These are phyloP conservation scores for Penicillium sp. DNA, from an alignment of 2,329 filamentous ascomycete species.

Conservation along the genomic window DNA sequence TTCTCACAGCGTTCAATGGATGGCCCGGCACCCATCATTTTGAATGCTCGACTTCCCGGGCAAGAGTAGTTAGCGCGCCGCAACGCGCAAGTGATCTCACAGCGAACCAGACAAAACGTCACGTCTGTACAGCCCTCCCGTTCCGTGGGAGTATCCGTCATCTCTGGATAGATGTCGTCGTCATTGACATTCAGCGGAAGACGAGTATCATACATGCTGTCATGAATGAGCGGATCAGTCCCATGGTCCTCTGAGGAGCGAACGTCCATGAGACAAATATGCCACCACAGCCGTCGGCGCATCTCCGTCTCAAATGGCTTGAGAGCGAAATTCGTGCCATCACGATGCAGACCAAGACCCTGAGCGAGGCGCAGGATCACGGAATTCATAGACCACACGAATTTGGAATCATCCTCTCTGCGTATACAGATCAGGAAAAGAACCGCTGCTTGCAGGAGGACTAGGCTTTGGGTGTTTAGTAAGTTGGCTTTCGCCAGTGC, in stretches of 20 bases:
- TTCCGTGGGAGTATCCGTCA: conserved; percentile 48
- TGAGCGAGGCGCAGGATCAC: conserved; percentile 43
- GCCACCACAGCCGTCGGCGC: conserved; percentile 53
- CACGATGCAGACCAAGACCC: conserved; percentile 51
- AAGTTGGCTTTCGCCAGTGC: conserved; percentile 62
- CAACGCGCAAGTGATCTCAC: conserved; percentile 50
- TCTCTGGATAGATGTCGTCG: conserved; percentile 49
- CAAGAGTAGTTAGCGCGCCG: conserved; percentile 40
- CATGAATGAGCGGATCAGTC: conserved; percentile 44
- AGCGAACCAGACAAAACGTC: conserved; percentile 52
- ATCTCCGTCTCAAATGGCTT: conserved; percentile 53
- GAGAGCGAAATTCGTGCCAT: conserved; percentile 49
- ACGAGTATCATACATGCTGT: conserved; percentile 47
- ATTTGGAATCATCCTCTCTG: conserved; percentile 41
- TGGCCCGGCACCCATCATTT: conserved; percentile 11
- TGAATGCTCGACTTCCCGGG: conserved; percentile 25
- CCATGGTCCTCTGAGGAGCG: conserved; percentile 52
- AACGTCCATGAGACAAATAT: conserved; percentile 49
- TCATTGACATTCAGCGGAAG: conserved; percentile 55
- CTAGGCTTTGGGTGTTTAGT: conserved; percentile 59
- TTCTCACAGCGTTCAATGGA: conserved; percentile 39
- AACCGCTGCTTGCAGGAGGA: conserved; percentile 62
- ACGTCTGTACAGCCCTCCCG: conserved; percentile 54
- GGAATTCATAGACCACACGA: conserved; percentile 45
- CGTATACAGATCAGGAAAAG: conserved; percentile 57